phyloP scores from a whole-genome alignment of 805 yeast species.

The Nadsonia fulvescens region DNA sequence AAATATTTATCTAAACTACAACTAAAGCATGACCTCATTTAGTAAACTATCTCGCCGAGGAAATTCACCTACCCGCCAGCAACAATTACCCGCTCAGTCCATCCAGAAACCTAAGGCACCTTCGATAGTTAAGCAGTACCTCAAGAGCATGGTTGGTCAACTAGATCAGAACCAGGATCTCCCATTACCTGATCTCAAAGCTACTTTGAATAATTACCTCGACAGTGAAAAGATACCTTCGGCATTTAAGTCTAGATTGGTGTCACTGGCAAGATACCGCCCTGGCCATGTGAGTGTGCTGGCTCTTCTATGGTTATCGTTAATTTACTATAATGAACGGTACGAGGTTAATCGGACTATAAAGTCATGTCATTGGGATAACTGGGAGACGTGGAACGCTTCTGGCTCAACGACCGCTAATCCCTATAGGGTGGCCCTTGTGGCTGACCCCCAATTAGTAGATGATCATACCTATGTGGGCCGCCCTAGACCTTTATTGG shows the following conservation, averaged over 20 bases:
- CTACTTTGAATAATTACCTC: too few relatives aligned
- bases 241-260: neutral
- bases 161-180: neutral
- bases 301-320: constrained; percentile 23
- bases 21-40: too few relatives aligned
- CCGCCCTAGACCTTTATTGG: constrained; percentile 31
- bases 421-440: constrained; percentile 27
- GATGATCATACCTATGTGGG: constrained; percentile 79
- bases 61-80: too few relatives aligned
- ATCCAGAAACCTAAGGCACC: too few relatives aligned
- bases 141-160: too few relatives aligned
- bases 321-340: constrained; percentile 38
- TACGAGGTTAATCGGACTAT: constrained; percentile 28
- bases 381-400: constrained; percentile 5
- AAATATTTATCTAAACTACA: too few relatives aligned
- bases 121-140: too few relatives aligned
- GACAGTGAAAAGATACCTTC: neutral
- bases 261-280: constrained; percentile 1
- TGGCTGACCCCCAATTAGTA: constrained; percentile 91
- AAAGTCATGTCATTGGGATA: constrained; percentile 37
- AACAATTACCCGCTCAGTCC: too few relatives aligned
- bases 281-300: constrained; percentile 11
- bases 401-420: constrained; percentile 2
- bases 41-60: too few relatives aligned
- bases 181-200: neutral